Evolutionary conservation across 1,284 basidiomycete genomes (phyloP), one percentile per base, ranked within the genome.

Genomic region (Rhodotorula sp.): DNA sequence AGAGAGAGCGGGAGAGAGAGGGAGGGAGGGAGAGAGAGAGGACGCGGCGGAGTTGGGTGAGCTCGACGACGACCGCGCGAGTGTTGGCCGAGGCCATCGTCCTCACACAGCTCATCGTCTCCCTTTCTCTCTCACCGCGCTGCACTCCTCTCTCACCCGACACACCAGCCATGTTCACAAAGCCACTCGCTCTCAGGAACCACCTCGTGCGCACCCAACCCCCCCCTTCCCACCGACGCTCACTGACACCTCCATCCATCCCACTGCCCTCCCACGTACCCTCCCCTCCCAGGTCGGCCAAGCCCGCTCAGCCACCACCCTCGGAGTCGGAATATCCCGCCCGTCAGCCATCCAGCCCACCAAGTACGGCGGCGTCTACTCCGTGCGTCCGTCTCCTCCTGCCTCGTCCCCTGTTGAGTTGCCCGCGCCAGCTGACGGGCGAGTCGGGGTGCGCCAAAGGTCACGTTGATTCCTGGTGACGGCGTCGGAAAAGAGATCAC

Each of bases 401-500:
- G 29, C 27, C 39, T 34, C n/a, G 6, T n/a, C 61, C 30, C 17
- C 27, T 19, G 11, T 11, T 22, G n/a, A n/a, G n/a, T n/a, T 8
- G 6, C 3, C 6, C 20, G n/a, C 2, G 17, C 2, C 30, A 4
- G 19, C 8, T 17, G 34, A 15, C n/a, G 34, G 19, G n/a, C 19
- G 19, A 22, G 2, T 24, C 7, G 7, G 3, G 4, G n/a, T 4
- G 8, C 1, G 32, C 7, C 58, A 11, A 82, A 92, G 90, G 92
- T 95, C 77, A 95, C 92, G 67, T 88, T 95, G 78, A 93, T 96
- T 75, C 94, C 93, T 58, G 94, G 94, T 78, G 94, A 98, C 80
- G 94, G 94, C 86, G 90, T 99, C 80, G 96, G 96, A 77, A 87
- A 88, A 79, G 96, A 99, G 84, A 93, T 99, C 81, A 93, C 94